Conservation (phyloP, 371 early-diverging fungal genomes). For the Rhizomucor pusillus region DNA sequence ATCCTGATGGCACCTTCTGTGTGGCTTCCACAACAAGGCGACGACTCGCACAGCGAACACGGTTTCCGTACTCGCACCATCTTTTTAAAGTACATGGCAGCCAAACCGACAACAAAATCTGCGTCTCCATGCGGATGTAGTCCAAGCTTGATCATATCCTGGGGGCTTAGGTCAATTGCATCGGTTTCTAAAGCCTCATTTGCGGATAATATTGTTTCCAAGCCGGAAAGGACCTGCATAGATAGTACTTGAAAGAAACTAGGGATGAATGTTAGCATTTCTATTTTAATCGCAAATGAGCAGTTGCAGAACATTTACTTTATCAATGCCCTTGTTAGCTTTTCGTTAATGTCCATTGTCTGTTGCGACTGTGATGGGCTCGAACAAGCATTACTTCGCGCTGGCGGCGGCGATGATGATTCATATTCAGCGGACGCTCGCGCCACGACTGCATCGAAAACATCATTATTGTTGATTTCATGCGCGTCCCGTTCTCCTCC, state of each 20-base stretch:
- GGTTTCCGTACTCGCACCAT: conserved; percentile 18
- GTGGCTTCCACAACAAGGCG: neutral
- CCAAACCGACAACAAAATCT: conserved; percentile 40
- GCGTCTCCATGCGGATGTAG: conserved; percentile 42
- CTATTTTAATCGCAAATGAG: neutral
- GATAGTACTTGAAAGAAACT: conserved; percentile 50
- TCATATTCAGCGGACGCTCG: conserved; percentile 10
- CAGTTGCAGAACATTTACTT: conserved; percentile 7
- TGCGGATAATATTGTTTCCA: conserved; percentile 25
- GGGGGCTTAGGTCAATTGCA: conserved; percentile 21
- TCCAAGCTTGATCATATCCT: conserved; percentile 46
- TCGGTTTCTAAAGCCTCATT: conserved; percentile 22
- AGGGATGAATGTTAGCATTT: conserved; percentile 1
- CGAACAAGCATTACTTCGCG: no score
- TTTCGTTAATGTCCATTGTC: conserved; percentile 6
- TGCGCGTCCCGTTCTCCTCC: conserved; percentile 34
- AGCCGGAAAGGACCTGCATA: conserved; percentile 19
- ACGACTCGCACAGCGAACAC: conserved; percentile 6
- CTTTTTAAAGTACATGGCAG: conserved; percentile 40
- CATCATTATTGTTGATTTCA: conserved; percentile 28
- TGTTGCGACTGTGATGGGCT: conserved; percentile 5
- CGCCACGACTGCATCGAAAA: conserved; percentile 28
- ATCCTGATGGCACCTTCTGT: conserved; percentile 11
- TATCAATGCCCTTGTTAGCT: conserved; percentile 11
- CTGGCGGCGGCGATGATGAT: no score